Evolutionary conservation across 2,329 filamentous ascomycete species (phyloP).

Genomic region (Colletotrichum lindemuthianum): DNA sequence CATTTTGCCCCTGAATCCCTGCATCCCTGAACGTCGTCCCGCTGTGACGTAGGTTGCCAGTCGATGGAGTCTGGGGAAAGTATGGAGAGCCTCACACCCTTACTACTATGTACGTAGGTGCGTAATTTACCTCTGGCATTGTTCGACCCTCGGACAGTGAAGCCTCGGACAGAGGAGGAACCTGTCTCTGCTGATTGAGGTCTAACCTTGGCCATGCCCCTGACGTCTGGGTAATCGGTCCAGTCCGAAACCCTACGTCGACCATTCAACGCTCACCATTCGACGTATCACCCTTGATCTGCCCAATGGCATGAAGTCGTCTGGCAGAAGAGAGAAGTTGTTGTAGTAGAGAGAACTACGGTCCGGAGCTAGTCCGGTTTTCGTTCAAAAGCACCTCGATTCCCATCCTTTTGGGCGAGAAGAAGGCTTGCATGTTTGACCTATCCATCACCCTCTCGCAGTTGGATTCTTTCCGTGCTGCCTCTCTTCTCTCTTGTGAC

Average conservation of each 20-base stretch:
- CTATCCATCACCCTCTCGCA: slow-evolving; percentile 9
- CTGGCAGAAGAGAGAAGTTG: background rate
- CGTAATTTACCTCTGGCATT: slow-evolving; percentile 29
- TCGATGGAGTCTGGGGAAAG: slow-evolving; percentile 29
- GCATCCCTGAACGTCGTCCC: slow-evolving; percentile 24
- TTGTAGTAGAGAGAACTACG: background rate
- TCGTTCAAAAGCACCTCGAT: slow-evolving; percentile 31
- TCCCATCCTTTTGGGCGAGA: slow-evolving; percentile 1
- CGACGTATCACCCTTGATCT: slow-evolving; percentile 1
- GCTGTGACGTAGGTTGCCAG: slow-evolving; percentile 28
- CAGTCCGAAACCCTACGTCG: background rate
- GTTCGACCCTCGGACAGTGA: background rate
- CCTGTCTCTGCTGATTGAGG: slow-evolving; percentile 21
- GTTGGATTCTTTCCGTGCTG: background rate
- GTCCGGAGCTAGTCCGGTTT: slow-evolving; percentile 14
- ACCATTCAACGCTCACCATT: background rate
- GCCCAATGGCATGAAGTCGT: background rate
- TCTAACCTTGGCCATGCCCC: slow-evolving; percentile 18
- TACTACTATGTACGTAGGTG: too few relatives aligned
- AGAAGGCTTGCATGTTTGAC: slow-evolving; percentile 2
- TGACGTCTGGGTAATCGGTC: background rate
- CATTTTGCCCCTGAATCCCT: slow-evolving; percentile 28
- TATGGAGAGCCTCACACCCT: slow-evolving; percentile 19
- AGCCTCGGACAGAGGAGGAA: background rate
- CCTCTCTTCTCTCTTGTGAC: background rate